Percentiles rank a stretch among this genome's conserved stretches.
phyloP scores from a whole-genome alignment of 768 basidiomycete genomes.

The Rhizopogon vesiculosus region DNA sequence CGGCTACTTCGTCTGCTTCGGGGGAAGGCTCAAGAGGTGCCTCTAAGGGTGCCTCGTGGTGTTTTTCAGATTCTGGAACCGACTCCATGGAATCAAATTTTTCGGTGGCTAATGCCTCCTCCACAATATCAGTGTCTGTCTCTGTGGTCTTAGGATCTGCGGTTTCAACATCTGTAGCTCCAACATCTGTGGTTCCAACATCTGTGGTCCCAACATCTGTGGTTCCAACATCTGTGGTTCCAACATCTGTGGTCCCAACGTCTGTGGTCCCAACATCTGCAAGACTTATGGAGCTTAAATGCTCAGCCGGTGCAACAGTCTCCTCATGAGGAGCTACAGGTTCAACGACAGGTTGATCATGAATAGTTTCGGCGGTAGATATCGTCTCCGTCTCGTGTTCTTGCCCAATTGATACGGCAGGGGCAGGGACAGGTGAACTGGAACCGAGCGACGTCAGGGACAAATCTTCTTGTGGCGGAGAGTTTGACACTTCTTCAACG shows the following conservation, averaged over 20 bases:
- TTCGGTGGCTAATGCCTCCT: constrained; percentile 9
- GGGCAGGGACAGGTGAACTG: neutral
- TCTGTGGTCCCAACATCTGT: too few species aligned
- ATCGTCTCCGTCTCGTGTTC: neutral
- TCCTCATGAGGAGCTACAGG: neutral
- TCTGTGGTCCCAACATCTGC: neutral
- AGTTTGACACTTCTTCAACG: constrained; percentile 23
- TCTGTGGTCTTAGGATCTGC: too few species aligned
- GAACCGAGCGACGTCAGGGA: constrained; percentile 20
- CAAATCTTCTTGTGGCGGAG: constrained; percentile 24
- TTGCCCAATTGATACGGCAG: constrained; percentile 3
- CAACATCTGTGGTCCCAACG: too few species aligned
- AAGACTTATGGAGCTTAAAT: neutral
- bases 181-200: too few species aligned
- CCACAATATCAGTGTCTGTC: neutral
- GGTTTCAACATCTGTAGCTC: too few species aligned
- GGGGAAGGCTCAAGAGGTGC: neutral
- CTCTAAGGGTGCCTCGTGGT: constrained; percentile 3
- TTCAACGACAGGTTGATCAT: neutral
- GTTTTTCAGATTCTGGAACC: neutral
- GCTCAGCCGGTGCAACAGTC: neutral
- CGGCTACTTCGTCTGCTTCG: constrained; percentile 7
- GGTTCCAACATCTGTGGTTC: too few species aligned
- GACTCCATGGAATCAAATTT: neutral
- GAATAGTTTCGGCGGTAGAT: neutral